Conservation (phyloP, 306 rosid genomes). For the Cicer bijugum region DNA sequence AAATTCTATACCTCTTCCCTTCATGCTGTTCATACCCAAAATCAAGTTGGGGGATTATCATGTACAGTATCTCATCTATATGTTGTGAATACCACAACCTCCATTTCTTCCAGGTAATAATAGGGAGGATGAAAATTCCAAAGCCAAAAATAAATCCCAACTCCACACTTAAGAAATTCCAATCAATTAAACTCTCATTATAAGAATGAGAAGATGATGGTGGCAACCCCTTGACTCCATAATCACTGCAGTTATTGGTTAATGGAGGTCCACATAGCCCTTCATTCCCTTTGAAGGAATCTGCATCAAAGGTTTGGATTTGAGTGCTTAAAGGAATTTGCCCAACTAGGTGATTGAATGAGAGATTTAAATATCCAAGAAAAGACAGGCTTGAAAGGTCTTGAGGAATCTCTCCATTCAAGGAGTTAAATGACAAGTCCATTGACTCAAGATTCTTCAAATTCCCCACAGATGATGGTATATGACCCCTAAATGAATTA, state of each 20-base stretch:
- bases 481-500: conserved; percentile 40
- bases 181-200: conserved; percentile 15
- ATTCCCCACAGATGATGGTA: conserved; percentile 45
- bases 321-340: conserved; percentile 48
- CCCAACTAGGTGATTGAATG: conserved; percentile 46
- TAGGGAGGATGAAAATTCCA: conserved; percentile 36
- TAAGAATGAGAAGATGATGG: conserved; percentile 11
- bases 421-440: conserved; percentile 48
- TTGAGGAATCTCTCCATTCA: conserved; percentile 44
- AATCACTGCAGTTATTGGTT: neutral
- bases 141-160: conserved; percentile 49
- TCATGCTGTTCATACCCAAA: neutral
- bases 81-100: conserved; percentile 40
- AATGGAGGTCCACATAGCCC: conserved; percentile 49
- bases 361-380: conserved; percentile 45
- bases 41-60: conserved; percentile 29
- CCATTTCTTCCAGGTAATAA: conserved; percentile 36
- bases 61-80: conserved; percentile 15
- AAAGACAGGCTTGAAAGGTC: conserved; percentile 40
- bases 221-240: neutral
- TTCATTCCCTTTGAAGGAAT: conserved; percentile 47
- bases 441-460: conserved; percentile 50
- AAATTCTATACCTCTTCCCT: conserved; percentile 18
- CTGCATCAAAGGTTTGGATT: conserved; percentile 42
- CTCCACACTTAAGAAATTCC: conserved; percentile 40